These are phyloP conservation scores for Balansia obtecta DNA, from an alignment of 2,329 filamentous ascomycete genomes.

Conservation along the genomic window DNA sequence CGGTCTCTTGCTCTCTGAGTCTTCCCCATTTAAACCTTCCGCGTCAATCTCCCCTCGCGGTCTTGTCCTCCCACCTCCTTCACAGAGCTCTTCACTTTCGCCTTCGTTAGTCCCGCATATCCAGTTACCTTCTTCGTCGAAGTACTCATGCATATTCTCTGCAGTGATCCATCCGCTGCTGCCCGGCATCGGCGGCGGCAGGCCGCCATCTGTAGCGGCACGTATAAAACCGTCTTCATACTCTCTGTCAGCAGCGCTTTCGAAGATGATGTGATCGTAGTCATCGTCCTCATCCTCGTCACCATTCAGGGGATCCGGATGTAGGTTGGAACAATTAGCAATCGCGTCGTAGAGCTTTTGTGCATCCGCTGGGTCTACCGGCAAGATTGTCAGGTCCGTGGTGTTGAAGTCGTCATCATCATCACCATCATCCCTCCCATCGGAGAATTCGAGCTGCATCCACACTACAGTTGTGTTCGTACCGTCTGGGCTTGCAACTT, in stretches of 20 bases:
- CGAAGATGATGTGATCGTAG: constrained; percentile 44
- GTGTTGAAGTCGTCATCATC: constrained; percentile 53
- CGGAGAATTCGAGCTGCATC: constrained; percentile 55
- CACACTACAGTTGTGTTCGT: constrained; percentile 39
- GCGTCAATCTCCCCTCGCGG: constrained; percentile 38
- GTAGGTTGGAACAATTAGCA: constrained; percentile 61
- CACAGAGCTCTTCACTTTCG: constrained; percentile 39
- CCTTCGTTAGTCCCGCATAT: constrained; percentile 35
- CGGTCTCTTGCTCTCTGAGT: constrained; percentile 33
- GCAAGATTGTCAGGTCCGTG: constrained; percentile 56
- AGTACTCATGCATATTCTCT: constrained; percentile 77
- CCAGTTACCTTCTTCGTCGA: constrained; percentile 73
- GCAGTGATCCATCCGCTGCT: constrained; percentile 80
- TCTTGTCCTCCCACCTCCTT: constrained; percentile 47
- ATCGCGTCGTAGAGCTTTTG: constrained; percentile 53
- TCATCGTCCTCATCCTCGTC: constrained; percentile 45
- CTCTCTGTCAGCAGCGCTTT: constrained; percentile 35
- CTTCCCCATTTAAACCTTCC: constrained; percentile 30
- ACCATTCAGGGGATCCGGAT: constrained; percentile 54
- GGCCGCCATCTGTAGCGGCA: constrained; percentile 33
- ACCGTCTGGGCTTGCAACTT: constrained; percentile 29
- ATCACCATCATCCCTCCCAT: constrained; percentile 45
- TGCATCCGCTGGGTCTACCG: constrained; percentile 22
- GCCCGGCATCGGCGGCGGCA: constrained; percentile 58
- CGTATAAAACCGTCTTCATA: constrained; percentile 43